phyloP scores from a whole-genome alignment of 2,329 filamentous ascomycete species.

The Alternaria gansuensis region DNA sequence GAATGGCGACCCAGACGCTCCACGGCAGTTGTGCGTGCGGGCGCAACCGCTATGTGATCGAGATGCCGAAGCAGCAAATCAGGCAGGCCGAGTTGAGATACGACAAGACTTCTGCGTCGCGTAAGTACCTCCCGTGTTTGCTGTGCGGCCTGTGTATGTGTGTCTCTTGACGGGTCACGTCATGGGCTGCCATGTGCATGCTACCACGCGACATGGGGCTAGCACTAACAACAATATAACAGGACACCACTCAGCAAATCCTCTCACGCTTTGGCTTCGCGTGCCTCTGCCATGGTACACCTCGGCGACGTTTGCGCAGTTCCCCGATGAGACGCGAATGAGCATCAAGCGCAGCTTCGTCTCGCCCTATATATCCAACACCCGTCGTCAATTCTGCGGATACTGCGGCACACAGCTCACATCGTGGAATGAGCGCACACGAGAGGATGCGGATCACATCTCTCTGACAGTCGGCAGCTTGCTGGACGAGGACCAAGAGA shows the following conservation, averaged over 20 bases:
- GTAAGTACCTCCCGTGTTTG: constrained; percentile 64
- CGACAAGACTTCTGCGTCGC: constrained; percentile 72
- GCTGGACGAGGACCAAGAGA: constrained; percentile 72
- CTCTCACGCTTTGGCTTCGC: constrained; percentile 81
- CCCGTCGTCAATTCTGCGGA: constrained; percentile 83
- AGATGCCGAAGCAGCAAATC: constrained; percentile 70
- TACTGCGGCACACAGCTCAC: constrained; percentile 88
- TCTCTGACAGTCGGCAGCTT: constrained; percentile 83
- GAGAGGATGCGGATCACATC: constrained; percentile 78
- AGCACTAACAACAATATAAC: constrained; percentile 3
- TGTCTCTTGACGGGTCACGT: neutral
- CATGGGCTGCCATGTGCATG: constrained; percentile 1
- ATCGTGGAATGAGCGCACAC: constrained; percentile 80
- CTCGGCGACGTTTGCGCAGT: constrained; percentile 77
- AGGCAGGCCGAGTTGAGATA: constrained; percentile 71
- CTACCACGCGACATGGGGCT: neutral
- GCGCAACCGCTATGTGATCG: constrained; percentile 81
- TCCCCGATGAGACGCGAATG: constrained; percentile 72
- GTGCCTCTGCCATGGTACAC: constrained; percentile 84
- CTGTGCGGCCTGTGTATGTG: neutral
- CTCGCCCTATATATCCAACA: constrained; percentile 58
- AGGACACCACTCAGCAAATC: constrained; percentile 73
- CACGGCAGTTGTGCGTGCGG: constrained; percentile 85
- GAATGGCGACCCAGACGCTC: constrained; percentile 61
- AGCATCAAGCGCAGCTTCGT: constrained; percentile 58